Percentiles rank a stretch among this genome's conserved stretches.
phyloP scores from a whole-genome alignment of 768 basidiomycete genomes.

The Suillus americanus region DNA sequence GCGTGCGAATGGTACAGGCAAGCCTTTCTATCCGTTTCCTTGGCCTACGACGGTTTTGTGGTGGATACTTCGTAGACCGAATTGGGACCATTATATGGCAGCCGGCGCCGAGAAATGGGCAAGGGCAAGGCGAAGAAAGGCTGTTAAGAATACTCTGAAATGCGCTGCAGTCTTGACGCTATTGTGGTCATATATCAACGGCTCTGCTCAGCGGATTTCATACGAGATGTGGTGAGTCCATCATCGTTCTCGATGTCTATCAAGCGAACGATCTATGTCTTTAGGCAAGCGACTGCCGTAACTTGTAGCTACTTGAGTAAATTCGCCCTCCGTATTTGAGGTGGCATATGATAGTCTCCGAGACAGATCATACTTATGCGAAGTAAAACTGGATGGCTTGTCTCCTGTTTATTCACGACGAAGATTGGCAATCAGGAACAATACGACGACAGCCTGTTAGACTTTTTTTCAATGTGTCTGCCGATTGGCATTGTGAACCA shows the following conservation, averaged over 20 bases:
- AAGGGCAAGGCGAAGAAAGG: slow-evolving; percentile 8
- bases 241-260: background rate
- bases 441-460: background rate
- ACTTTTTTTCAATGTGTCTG: background rate
- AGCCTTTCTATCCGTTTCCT: slow-evolving; percentile 40
- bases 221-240: background rate
- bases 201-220: background rate
- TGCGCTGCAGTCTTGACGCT: slow-evolving; percentile 4
- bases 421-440: background rate
- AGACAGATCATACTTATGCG: background rate
- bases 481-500: background rate
- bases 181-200: slow-evolving; percentile 9
- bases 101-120: slow-evolving; percentile 42
- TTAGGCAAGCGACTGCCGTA: background rate
- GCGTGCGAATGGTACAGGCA: slow-evolving; percentile 35
- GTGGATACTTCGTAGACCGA: slow-evolving; percentile 34
- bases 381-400: background rate
- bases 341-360: background rate
- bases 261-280: background rate
- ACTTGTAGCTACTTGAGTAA: background rate
- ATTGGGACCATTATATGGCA: slow-evolving; percentile 34
- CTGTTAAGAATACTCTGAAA: slow-evolving; percentile 7
- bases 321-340: background rate
- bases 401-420: background rate
- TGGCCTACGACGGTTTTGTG: slow-evolving; percentile 34